Evolutionary conservation across 1,284 basidiomycete genomes (phyloP).

Genomic region (Austroboletus niveus): DNA sequence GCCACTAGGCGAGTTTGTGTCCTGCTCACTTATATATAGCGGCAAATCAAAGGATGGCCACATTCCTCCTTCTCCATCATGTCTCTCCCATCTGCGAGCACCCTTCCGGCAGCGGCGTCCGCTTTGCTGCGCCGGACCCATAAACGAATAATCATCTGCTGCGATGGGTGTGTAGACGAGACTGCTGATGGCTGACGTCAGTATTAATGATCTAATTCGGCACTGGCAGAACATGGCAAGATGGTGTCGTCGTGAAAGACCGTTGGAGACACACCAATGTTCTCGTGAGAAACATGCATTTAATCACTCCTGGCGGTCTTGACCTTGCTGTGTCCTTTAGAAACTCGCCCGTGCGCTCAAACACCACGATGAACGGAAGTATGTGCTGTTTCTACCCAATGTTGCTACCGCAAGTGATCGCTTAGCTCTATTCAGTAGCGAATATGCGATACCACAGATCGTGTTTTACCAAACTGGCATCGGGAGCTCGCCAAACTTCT

Average conservation of each 20-base stretch:
- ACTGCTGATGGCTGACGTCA: neutral
- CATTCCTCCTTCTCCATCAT: slow-evolving; percentile 9
- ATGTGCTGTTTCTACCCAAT: slow-evolving; percentile 13
- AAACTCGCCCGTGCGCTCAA: slow-evolving; percentile 43
- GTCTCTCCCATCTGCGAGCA: slow-evolving; percentile 5
- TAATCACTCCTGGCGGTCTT: no score
- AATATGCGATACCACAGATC: slow-evolving; percentile 55
- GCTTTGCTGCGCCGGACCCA: slow-evolving; percentile 26
- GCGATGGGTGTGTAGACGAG: slow-evolving; percentile 55
- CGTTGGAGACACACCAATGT: slow-evolving; percentile 63
- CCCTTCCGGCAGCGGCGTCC: neutral
- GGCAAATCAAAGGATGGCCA: neutral
- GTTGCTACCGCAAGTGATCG: neutral
- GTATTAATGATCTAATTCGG: neutral
- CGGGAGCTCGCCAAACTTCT: slow-evolving; percentile 58
- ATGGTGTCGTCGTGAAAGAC: slow-evolving; percentile 45
- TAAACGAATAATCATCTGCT: slow-evolving; percentile 67
- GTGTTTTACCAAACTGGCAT: slow-evolving; percentile 73
- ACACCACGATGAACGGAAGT: slow-evolving; percentile 54
- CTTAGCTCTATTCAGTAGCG: slow-evolving; percentile 24
- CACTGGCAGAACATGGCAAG: slow-evolving; percentile 36
- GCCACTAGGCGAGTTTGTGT: no score
- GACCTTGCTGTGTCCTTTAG: slow-evolving; percentile 33
- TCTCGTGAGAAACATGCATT: slow-evolving; percentile 40
- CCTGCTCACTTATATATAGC: no score